phyloP scores from a whole-genome alignment of 2,329 filamentous ascomycete species.

The Fusarium sp. region DNA sequence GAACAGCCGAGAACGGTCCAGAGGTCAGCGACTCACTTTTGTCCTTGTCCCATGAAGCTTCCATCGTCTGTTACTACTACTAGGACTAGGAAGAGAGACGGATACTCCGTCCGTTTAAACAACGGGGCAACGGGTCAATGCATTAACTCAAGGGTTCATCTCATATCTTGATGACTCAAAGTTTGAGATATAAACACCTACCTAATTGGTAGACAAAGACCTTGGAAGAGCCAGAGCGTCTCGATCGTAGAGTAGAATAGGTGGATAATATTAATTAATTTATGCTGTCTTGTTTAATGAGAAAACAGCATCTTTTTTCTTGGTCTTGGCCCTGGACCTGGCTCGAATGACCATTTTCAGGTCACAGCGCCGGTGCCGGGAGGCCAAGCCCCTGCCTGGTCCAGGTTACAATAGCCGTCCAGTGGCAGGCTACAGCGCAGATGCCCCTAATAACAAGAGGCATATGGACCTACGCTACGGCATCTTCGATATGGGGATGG shows the following conservation, averaged over 20 bases:
- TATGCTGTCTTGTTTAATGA: constrained; percentile 32
- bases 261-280: constrained; percentile 12
- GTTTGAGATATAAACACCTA: constrained; percentile 7
- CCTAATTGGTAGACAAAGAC: neutral
- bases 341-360: constrained; percentile 39
- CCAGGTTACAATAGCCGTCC: constrained; percentile 7
- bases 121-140: constrained; percentile 10
- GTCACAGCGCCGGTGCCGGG: constrained; percentile 34
- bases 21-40: constrained; percentile 1
- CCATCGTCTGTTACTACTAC: neutral
- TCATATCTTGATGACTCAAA: constrained; percentile 9
- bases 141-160: constrained; percentile 36
- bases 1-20: constrained; percentile 24
- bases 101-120: neutral
- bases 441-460: constrained; percentile 24
- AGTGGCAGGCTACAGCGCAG: neutral
- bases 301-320: constrained; percentile 16
- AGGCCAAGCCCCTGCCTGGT: constrained; percentile 2
- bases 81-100: neutral
- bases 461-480: neutral
- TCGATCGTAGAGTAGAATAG: constrained; percentile 4
- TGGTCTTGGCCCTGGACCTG: constrained; percentile 8
- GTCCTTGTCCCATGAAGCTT: neutral
- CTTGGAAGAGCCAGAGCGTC: constrained; percentile 23
- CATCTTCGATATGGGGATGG: constrained; percentile 8